Conservation (phyloP, 169 alveolate genomes). For the Babesia divergens region DNA sequence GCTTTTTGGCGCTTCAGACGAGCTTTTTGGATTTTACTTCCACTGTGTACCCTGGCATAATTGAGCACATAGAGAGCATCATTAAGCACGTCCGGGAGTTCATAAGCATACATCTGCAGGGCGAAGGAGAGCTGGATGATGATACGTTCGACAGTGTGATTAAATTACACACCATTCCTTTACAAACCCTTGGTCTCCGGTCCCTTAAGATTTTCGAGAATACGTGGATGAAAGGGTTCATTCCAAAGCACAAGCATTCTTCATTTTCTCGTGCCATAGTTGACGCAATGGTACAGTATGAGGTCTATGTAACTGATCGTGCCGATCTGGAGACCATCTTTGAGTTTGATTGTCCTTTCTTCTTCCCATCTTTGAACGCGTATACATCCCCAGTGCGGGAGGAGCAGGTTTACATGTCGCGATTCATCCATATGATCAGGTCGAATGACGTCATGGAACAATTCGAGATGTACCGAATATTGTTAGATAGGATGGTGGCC, state of each 20-base stretch:
- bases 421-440: slow-evolving; percentile 10
- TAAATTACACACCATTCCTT: slow-evolving; percentile 39
- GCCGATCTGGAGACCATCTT: slow-evolving; percentile 28
- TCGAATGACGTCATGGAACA: slow-evolving; percentile 11
- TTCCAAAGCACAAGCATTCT: slow-evolving; percentile 10
- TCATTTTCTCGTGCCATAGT: slow-evolving; percentile 28
- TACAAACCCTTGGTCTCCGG: slow-evolving; percentile 33
- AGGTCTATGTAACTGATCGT: slow-evolving; percentile 1
- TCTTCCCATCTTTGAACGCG: neutral
- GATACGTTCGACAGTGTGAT: slow-evolving; percentile 43
- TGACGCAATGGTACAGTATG: slow-evolving; percentile 30
- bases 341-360: slow-evolving; percentile 30
- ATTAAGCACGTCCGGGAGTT: slow-evolving; percentile 16
- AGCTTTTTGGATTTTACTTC: slow-evolving; percentile 56
- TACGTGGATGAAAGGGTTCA: slow-evolving; percentile 6
- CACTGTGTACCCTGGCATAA: slow-evolving; percentile 53
- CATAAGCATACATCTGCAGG: slow-evolving; percentile 1
- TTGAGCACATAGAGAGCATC: slow-evolving; percentile 51
- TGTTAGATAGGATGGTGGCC: neutral
- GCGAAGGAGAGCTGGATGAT: slow-evolving; percentile 1
- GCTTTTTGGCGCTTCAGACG: slow-evolving; percentile 44
- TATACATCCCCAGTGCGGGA: neutral
- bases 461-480: neutral
- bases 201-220: slow-evolving; percentile 33
- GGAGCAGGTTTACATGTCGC: slow-evolving; percentile 5